Conservation (phyloP, 2,329 filamentous ascomycete species). For the Epichloe coenophiala region DNA sequence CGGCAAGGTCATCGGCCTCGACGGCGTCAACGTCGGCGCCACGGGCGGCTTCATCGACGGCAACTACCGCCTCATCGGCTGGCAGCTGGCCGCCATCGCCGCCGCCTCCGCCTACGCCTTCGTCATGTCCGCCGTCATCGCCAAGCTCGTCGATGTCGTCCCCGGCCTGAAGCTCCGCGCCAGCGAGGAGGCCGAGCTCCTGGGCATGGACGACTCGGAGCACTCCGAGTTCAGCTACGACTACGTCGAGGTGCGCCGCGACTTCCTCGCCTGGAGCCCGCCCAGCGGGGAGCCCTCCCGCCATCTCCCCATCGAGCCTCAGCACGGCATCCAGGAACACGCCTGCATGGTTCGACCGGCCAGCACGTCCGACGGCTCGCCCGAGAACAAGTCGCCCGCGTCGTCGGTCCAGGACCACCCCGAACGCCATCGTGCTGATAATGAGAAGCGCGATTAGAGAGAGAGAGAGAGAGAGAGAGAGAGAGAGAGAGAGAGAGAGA, state of each 20-base stretch:
- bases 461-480: neutral
- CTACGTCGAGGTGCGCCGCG: conserved; percentile 77
- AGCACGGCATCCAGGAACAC: conserved; percentile 62
- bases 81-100: conserved; percentile 65
- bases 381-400: conserved; percentile 5
- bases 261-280: conserved; percentile 80
- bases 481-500: too few relatives aligned
- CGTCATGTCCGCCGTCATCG: conserved; percentile 58
- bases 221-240: conserved; percentile 85
- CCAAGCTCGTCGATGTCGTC: conserved; percentile 60
- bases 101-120: conserved; percentile 57
- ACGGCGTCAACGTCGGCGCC: conserved; percentile 58
- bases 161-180: conserved; percentile 70
- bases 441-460: conserved; percentile 4
- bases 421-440: neutral
- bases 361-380: conserved; percentile 8
- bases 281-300: conserved; percentile 47
- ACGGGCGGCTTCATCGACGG: conserved; percentile 62
- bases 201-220: conserved; percentile 84
- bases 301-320: conserved; percentile 45
- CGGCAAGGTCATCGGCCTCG: conserved; percentile 58
- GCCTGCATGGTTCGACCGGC: conserved; percentile 23
- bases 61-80: conserved; percentile 62
- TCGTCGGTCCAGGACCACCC: conserved; percentile 7
- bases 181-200: conserved; percentile 67